Base-by-base conservation (phyloP, 805 yeast species). In the Wickerhamiella brachini region DNA sequence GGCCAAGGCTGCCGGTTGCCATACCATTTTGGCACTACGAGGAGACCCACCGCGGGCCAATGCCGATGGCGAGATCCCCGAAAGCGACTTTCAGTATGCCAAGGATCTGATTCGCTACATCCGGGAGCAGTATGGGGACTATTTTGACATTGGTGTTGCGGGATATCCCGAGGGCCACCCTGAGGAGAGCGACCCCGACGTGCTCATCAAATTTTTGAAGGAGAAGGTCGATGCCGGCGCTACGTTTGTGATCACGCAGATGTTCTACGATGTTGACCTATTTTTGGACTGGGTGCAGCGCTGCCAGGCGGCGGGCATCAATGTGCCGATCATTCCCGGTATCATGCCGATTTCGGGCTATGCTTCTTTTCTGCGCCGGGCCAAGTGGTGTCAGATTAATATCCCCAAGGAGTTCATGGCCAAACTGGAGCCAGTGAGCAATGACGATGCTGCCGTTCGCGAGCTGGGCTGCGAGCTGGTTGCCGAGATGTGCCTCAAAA, bases 281-380 rank as follows among this genome's bases (percentile, higher is more conserved):
- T 93, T 90, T 67, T 76, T 93, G 53, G 60, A 67, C 12, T 93
- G 98, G 98, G 86, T 93, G 60, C 65, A 72, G 18, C 68, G 71
- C 53, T 76, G 90, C 51, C 77, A 90, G 58, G 79, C 73, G 21
- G 71, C 71, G 21, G 97, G 95, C 21, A 76, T 93, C 56, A 72
- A 73, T 41, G 80, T 85, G 49, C 97, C 97, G 26, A 85, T 93
- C 57, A 82, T 93, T 53, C 98, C 98, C 1, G 98, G 98, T 13
- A 88, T 93, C 67, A 93, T 93, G 98, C 98, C 98, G 21, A 89
- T 93, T 53, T 81, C 95, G n/a, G 86, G 96, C 2, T 89, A 90
- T 68, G 84, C 94, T 23, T 80, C 95, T 3, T 93, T 93, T 65
- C 67, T 88, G 56, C 82, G 98, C 71, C 79, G 98, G 65, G 95